Evolutionary conservation across 1,139 yeast genomes (phyloP), one percentile per base, ranked within the genome.

Genomic region (Debaryomyces fabryi): DNA sequence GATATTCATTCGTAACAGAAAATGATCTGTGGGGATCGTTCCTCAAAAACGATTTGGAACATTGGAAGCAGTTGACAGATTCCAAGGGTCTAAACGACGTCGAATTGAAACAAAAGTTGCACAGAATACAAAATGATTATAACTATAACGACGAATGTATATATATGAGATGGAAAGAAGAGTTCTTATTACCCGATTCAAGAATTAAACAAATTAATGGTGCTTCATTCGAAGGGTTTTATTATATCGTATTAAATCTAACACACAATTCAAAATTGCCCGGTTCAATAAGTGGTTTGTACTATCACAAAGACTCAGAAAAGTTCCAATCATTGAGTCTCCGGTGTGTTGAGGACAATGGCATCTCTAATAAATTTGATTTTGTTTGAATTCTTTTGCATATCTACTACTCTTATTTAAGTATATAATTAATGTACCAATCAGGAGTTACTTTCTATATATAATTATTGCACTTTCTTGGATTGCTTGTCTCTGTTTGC

Each of bases 161-260:
- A 6, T 92, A 84, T 64, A 92, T 92, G 97, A 77, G 97, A 56
- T 92, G 97, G 97, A 92, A 92, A 67, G 98, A 92, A 64, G 82
- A 84, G 59, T 90, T 89, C 60, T 69, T 91, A 52, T 83, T 88
- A 10, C 96, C 96, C 0, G 96, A 91, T 66, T 83, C 91, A 18
- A 69, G 82, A 46, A 72, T 85, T n/a, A 82, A 79, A 54, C 79
- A 74, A 50, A 81, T 86, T 29, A 77, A 79, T 39, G 96, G 95
- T 16, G 97, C 97, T 0, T 86, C 96, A 6, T 92, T 86, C 64
- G 97, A 91, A 43, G 98, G 98, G 0, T 91, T 90, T 63, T 92
- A 92, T 67, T 92, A 91, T 64, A 82, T 90, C 36, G 90, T 90
- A 39, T 83, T 90, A 59, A 88, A 88, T 64, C 91, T 89, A 58